Evolutionary conservation across 306 rosid genomes (phyloP).

Genomic region (Vicia villosa): DNA sequence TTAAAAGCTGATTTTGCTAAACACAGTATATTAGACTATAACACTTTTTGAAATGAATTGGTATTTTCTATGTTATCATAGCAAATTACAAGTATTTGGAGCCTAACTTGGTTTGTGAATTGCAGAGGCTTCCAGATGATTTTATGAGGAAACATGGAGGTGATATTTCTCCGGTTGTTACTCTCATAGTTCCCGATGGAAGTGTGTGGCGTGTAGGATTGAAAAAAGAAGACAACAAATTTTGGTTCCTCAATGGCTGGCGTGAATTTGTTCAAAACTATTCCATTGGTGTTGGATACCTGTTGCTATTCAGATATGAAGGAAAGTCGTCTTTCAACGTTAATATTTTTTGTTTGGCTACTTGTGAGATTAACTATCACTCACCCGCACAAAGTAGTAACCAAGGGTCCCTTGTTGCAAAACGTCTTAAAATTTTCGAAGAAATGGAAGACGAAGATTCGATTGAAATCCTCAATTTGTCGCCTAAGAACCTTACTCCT

Average conservation of each 20-base stretch:
- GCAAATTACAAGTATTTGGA: constrained; percentile 23
- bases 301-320: constrained; percentile 76
- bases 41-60: not conserved
- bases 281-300: constrained; percentile 68
- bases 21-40: too few species aligned
- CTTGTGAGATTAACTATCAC: constrained; percentile 80
- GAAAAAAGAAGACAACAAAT: constrained; percentile 63
- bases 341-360: constrained; percentile 60
- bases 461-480: constrained; percentile 50
- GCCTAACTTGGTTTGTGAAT: constrained; percentile 40
- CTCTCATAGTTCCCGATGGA: constrained; percentile 76
- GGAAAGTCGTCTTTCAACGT: constrained; percentile 79
- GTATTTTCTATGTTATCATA: not conserved
- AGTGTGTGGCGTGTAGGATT: constrained; percentile 75
- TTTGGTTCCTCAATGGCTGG: constrained; percentile 87
- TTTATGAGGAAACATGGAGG: constrained; percentile 68
- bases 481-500: constrained; percentile 38
- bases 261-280: constrained; percentile 71
- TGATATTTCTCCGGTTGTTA: constrained; percentile 66
- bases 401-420: constrained; percentile 53
- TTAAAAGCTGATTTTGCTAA: too few species aligned
- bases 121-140: constrained; percentile 85
- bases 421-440: constrained; percentile 57
- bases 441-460: constrained; percentile 85
- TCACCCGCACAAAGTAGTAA: constrained; percentile 44